phyloP scores from a whole-genome alignment of 257 asterid species.

The Nemophila menziesii region DNA sequence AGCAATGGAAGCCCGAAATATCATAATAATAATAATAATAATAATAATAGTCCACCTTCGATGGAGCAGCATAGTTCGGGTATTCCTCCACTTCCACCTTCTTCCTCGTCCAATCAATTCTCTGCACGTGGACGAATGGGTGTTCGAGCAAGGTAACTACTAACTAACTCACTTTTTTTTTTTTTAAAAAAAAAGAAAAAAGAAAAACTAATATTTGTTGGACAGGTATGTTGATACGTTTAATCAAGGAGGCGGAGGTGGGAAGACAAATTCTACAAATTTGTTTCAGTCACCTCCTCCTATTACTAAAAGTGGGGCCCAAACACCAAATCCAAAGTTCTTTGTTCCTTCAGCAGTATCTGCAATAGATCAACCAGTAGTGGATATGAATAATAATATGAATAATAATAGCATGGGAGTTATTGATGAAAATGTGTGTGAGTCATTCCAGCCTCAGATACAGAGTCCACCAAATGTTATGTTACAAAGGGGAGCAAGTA shows the following conservation, averaged over 20 bases:
- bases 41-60: conserved; percentile 48
- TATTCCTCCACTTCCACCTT: conserved; percentile 95
- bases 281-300: conserved; percentile 52
- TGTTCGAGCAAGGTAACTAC: conserved; percentile 82
- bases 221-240: conserved; percentile 35
- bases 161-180: too few relatives aligned
- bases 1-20: conserved; percentile 46
- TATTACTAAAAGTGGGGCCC: conserved; percentile 47
- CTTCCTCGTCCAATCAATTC: conserved; percentile 83
- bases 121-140: conserved; percentile 78
- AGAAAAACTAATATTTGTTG: conserved; percentile 1
- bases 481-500: conserved; percentile 65
- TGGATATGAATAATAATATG: conserved; percentile 17
- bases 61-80: conserved; percentile 49
- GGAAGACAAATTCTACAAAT: conserved; percentile 38
- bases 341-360: conserved; percentile 59
- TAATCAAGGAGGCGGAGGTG: conserved; percentile 71
- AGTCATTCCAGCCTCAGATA: conserved; percentile 28
- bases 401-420: conserved; percentile 15
- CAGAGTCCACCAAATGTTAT: conserved; percentile 9
- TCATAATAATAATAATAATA: too few relatives aligned
- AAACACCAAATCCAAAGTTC: conserved; percentile 46
- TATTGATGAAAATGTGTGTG: conserved; percentile 21
- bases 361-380: conserved; percentile 30
- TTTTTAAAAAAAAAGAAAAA: too few relatives aligned